A percentile compares a stretch with the other conserved stretches of the same genome.
phyloP scores from a whole-genome alignment of 1,284 basidiomycete species.

The Cronartium quercuum region DNA sequence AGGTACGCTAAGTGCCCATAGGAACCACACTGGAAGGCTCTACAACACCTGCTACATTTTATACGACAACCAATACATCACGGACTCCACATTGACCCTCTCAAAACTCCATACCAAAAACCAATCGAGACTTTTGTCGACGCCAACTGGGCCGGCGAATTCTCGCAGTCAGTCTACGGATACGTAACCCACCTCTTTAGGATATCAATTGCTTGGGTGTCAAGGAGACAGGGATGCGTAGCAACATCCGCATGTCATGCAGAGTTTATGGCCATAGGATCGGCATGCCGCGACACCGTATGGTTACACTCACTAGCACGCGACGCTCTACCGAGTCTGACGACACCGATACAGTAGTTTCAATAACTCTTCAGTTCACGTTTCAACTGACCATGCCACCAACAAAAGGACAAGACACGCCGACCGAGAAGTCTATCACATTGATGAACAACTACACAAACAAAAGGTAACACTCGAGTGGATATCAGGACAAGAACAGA shows the following conservation, averaged over 20 bases:
- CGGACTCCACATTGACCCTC: too few species aligned
- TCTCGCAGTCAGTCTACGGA: not conserved
- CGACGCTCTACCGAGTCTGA: not conserved
- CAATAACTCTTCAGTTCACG: not conserved
- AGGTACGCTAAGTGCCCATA: too few species aligned
- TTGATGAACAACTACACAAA: too few species aligned
- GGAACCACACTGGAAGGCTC: too few species aligned
- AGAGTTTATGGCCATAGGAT: conserved; percentile 3
- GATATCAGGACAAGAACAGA: not conserved
- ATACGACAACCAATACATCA: too few species aligned
- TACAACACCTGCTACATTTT: too few species aligned
- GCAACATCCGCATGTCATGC: conserved; percentile 2
- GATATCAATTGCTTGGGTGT: not conserved
- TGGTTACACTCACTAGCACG: not conserved
- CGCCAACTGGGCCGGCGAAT: not conserved
- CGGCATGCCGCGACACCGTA: not conserved
- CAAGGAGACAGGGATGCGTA: not conserved
- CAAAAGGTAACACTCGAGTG: not conserved
- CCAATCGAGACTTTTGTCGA: not conserved
- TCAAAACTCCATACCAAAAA: too few species aligned
- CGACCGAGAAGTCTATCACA: conserved; percentile 7
- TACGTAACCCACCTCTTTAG: too few species aligned
- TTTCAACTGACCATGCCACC: not conserved
- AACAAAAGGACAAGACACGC: conserved; percentile 10
- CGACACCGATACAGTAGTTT: not conserved